Conservation (phyloP, 768 basidiomycete species). For the Kwoniella sp. region DNA sequence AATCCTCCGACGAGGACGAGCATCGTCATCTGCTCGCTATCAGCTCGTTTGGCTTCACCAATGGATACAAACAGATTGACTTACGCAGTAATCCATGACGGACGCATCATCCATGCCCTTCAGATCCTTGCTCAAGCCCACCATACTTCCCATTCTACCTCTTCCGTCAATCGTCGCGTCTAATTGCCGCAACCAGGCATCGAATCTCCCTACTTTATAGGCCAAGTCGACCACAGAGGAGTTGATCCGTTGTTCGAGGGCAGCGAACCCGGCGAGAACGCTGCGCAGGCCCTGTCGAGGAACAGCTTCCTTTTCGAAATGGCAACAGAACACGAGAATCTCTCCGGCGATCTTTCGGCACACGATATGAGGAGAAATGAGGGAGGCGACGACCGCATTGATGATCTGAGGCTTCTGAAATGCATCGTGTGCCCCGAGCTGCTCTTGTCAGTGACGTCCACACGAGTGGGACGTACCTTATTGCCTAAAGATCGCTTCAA, state of each 20-base stretch:
- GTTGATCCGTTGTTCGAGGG: conserved; percentile 46
- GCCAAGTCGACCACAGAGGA: conserved; percentile 30
- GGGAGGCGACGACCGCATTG: conserved; percentile 75
- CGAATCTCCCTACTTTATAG: conserved; percentile 61
- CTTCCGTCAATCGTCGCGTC: conserved; percentile 75
- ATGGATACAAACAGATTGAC: conserved; percentile 22
- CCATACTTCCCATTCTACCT: conserved; percentile 91
- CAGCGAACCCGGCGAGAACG: conserved; percentile 74
- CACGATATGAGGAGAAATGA: conserved; percentile 77
- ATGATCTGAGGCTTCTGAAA: conserved; percentile 73
- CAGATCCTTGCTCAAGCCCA: conserved; percentile 92
- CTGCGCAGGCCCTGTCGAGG: conserved; percentile 62
- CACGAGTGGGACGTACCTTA: conserved; percentile 37
- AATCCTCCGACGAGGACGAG: conserved; percentile 35
- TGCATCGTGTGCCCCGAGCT: conserved; percentile 74
- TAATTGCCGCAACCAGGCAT: conserved; percentile 85
- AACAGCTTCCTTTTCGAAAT: conserved; percentile 63
- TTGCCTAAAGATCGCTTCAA: conserved; percentile 78
- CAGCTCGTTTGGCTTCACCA: too few relatives aligned
- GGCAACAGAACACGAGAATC: conserved; percentile 72
- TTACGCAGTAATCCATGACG: conserved; percentile 61
- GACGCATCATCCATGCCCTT: conserved; percentile 53
- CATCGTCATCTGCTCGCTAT: conserved; percentile 32
- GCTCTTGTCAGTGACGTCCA: conserved; percentile 20
- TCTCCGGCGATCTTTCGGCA: conserved; percentile 80